Conservation (phyloP, 345 rosid species). For the Moricandia arvensis region DNA sequence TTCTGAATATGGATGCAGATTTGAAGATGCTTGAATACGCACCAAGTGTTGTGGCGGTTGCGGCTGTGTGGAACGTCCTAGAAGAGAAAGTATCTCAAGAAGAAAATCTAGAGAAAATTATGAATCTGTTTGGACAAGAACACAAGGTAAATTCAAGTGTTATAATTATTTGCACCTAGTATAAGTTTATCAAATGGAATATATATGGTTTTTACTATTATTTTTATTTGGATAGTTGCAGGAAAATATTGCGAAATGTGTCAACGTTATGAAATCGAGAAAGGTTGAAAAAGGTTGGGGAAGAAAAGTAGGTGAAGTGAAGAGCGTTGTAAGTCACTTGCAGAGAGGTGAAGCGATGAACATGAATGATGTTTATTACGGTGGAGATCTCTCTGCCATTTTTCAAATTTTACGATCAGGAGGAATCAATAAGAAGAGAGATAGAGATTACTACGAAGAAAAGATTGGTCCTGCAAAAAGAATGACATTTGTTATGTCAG, state of each 20-base stretch:
- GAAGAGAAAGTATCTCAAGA: slow-evolving; percentile 16
- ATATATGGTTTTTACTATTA: no score
- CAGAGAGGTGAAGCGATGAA: not conserved
- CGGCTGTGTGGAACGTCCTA: slow-evolving; percentile 49
- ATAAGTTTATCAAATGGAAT: no score
- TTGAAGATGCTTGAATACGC: slow-evolving; percentile 41
- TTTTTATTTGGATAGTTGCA: not conserved
- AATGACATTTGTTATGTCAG: not conserved
- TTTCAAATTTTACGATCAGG: slow-evolving; percentile 31
- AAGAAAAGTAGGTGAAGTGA: not conserved
- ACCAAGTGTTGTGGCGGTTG: slow-evolving; percentile 53
- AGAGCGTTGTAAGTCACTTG: not conserved
- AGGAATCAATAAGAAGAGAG: slow-evolving; percentile 44
- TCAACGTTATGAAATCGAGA: not conserved
- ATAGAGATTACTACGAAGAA: slow-evolving; percentile 13
- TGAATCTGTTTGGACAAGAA: slow-evolving; percentile 17
- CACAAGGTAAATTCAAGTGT: not conserved
- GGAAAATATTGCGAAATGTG: slow-evolving; percentile 19
- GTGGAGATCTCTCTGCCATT: slow-evolving; percentile 39
- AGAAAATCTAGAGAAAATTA: not conserved
- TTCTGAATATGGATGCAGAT: slow-evolving; percentile 37
- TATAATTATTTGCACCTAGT: not conserved
- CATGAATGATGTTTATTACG: slow-evolving; percentile 29
- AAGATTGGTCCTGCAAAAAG: slow-evolving; percentile 7
- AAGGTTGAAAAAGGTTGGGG: not conserved